Evolutionary conservation across 2,329 filamentous ascomycete genomes (phyloP).

Genomic region (Lojkania enalia): DNA sequence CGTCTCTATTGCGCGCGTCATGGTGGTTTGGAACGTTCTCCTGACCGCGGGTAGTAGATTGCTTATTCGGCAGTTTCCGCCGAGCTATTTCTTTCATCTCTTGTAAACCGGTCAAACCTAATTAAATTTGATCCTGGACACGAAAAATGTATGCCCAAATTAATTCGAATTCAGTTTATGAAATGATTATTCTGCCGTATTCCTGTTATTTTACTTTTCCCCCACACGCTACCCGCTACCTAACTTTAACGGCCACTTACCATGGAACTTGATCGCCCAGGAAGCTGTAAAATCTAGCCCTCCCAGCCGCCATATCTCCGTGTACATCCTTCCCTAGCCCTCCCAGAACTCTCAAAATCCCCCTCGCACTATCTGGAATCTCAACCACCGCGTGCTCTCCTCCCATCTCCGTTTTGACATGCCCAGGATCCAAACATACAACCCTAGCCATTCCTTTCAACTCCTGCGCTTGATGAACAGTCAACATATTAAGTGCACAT

Average conservation of each 20-base stretch:
- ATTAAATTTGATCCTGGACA: too few species aligned
- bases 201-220: too few species aligned
- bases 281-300: constrained; percentile 10
- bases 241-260: constrained; percentile 7
- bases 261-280: constrained; percentile 13
- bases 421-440: constrained; percentile 10
- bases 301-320: constrained; percentile 5
- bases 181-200: too few species aligned
- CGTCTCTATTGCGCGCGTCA: too few species aligned
- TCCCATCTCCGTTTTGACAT: constrained; percentile 15
- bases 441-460: constrained; percentile 9
- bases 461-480: constrained; percentile 10
- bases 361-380: constrained; percentile 9
- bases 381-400: constrained; percentile 11
- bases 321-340: constrained; percentile 1
- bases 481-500: constrained; percentile 14
- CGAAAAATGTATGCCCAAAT: too few species aligned
- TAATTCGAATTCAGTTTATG: too few species aligned
- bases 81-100: too few species aligned
- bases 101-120: too few species aligned
- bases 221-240: too few species aligned
- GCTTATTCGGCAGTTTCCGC: too few species aligned
- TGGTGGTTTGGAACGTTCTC: too few species aligned
- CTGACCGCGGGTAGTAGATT: too few species aligned
- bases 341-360: constrained; percentile 5